Evolutionary conservation across 192 early-diverging fungal genomes (phyloP).

Genomic region (Backusella mclennaniae): DNA sequence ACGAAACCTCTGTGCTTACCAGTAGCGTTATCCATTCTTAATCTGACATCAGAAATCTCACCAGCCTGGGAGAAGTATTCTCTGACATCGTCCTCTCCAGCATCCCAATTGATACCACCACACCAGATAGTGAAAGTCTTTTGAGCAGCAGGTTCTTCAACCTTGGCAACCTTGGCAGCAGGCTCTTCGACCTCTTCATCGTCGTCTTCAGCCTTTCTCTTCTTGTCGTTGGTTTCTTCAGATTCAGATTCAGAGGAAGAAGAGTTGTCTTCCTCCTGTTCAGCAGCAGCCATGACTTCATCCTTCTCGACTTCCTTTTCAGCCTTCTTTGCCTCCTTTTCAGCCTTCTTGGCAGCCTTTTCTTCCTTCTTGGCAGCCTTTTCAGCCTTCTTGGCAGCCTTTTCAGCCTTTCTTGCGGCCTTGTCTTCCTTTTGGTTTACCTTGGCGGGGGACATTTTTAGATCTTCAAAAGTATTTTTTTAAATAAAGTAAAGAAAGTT

Average conservation of each 20-base stretch:
- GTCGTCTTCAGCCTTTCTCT: constrained; percentile 29
- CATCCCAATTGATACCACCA: constrained; percentile 73
- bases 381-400: constrained; percentile 19
- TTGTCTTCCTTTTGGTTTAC: constrained; percentile 47
- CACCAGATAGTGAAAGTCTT: constrained; percentile 63
- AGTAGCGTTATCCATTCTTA: constrained; percentile 72
- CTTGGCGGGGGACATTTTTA: constrained; percentile 38
- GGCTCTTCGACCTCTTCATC: constrained; percentile 36
- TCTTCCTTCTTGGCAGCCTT: constrained; percentile 25
- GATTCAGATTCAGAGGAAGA: constrained; percentile 22
- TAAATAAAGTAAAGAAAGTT: background rate
- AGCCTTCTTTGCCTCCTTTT: constrained; percentile 20
- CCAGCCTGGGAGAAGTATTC: constrained; percentile 67
- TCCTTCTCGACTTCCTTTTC: constrained; percentile 16
- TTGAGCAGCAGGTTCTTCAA: constrained; percentile 15
- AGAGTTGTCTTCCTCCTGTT: background rate
- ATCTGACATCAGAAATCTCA: constrained; percentile 68
- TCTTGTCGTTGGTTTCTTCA: constrained; percentile 42
- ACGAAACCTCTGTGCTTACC: constrained; percentile 83
- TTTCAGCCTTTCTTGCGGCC: constrained; percentile 9
- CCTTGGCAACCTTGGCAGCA: constrained; percentile 27
- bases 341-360: constrained; percentile 22
- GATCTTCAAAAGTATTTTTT: background rate
- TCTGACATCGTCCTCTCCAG: constrained; percentile 62
- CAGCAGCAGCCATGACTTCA: constrained; percentile 15